A percentile compares a stretch with the other conserved stretches of the same genome.
Conservation (phyloP, 305 asterid species). For the Fraxinus nigra region DNA sequence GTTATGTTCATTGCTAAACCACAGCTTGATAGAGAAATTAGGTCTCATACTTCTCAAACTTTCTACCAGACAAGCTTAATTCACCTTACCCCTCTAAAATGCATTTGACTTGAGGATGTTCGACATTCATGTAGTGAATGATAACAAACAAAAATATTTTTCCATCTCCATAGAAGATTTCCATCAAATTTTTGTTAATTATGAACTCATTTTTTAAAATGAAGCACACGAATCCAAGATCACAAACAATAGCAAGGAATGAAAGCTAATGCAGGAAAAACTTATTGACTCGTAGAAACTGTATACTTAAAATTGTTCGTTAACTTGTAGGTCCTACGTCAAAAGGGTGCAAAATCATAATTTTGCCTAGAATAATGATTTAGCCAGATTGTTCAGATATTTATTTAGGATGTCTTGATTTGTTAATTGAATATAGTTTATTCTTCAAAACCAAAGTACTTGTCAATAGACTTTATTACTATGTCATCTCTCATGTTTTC, state of each 20-base stretch:
- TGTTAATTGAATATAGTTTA: neutral
- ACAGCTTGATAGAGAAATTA: neutral
- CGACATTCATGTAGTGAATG: neutral
- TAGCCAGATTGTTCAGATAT: neutral
- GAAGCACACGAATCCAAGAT: conserved; percentile 12
- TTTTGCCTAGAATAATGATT: neutral
- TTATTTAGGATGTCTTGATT: neutral
- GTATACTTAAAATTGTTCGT: neutral
- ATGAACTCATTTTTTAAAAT: neutral
- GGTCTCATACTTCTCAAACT: neutral
- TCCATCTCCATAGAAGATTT: neutral
- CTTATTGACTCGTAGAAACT: conserved; percentile 32
- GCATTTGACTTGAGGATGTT: neutral
- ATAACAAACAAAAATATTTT: neutral
- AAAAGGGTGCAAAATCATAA: neutral
- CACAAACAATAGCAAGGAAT: conserved; percentile 3
- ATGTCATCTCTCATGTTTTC: conserved; percentile 89
- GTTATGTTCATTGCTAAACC: neutral
- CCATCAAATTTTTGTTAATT: neutral
- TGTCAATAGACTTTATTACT: conserved; percentile 62
- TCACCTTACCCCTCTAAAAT: conserved; percentile 16
- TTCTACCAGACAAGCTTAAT: neutral
- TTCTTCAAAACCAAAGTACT: conserved; percentile 12
- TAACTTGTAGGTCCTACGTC: neutral
- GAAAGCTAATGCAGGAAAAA: conserved; percentile 5